phyloP scores from a whole-genome alignment of 2,329 filamentous ascomycete genomes.

The Penicillium sp. region DNA sequence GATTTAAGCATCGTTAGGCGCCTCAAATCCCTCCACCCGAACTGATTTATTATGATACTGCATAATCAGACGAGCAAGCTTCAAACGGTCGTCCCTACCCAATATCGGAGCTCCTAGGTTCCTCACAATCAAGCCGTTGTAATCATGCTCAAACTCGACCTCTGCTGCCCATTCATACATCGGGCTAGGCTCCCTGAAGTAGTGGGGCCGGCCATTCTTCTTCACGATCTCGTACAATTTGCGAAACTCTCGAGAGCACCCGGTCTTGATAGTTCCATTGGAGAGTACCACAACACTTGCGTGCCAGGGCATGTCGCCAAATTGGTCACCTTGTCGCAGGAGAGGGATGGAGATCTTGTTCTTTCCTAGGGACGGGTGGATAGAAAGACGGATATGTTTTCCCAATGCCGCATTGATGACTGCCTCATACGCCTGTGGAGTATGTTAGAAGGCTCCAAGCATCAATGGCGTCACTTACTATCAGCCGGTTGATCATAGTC shows the following conservation, averaged over 20 bases:
- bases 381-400: constrained; percentile 8
- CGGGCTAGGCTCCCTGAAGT: constrained; percentile 5
- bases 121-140: neutral
- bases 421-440: constrained; percentile 3
- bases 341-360: constrained; percentile 10
- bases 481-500: constrained; percentile 8
- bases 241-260: constrained; percentile 2
- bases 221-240: constrained; percentile 7
- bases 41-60: constrained; percentile 6
- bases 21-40: constrained; percentile 5
- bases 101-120: neutral
- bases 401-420: constrained; percentile 4
- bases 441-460: neutral
- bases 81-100: constrained; percentile 6
- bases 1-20: neutral
- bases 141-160: constrained; percentile 6
- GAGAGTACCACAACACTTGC: constrained; percentile 5
- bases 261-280: constrained; percentile 4
- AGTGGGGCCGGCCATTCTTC: constrained; percentile 6
- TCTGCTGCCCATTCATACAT: constrained; percentile 6
- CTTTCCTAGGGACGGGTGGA: constrained; percentile 7
- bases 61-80: constrained; percentile 8
- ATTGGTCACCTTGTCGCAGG: constrained; percentile 2
- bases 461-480: neutral
- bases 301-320: constrained; percentile 12